Percentiles rank a stretch among this genome's conserved stretches.
phyloP scores from a whole-genome alignment of 805 yeast species.

The Tetrapisispora arboricola region DNA sequence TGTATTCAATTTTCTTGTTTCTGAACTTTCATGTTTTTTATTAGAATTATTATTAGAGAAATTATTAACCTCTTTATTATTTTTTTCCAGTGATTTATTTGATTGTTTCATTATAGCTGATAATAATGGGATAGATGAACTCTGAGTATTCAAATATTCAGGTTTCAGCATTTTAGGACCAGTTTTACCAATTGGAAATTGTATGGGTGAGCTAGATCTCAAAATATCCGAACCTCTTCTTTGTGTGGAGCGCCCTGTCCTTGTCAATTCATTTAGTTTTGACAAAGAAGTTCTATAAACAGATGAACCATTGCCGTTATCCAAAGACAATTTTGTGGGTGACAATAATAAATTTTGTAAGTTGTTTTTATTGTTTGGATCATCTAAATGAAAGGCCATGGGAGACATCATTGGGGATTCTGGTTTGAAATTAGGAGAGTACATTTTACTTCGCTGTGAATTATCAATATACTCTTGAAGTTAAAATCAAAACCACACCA shows the following conservation, averaged over 20 bases:
- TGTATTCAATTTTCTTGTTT: conserved; percentile 2
- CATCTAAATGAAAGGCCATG: conserved; percentile 21
- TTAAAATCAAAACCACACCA: too few species aligned
- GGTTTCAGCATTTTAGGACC: conserved; percentile 25
- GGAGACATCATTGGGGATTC: conserved; percentile 25
- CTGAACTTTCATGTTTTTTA: background rate
- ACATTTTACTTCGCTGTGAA: too few species aligned
- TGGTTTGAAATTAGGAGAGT: conserved; percentile 21
- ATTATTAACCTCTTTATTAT: background rate
- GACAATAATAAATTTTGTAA: conserved; percentile 17
- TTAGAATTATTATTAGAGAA: background rate
- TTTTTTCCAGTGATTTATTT: background rate
- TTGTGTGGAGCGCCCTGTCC: conserved; percentile 13
- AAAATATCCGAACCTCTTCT: conserved; percentile 18
- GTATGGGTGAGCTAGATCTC: conserved; percentile 23
- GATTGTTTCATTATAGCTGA: conserved; percentile 15
- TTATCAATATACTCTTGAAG: too few species aligned
- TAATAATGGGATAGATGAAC: conserved; percentile 14
- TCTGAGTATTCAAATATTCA: conserved; percentile 11
- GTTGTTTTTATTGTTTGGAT: conserved; percentile 9
- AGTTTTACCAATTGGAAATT: conserved; percentile 11
- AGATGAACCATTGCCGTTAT: conserved; percentile 5
- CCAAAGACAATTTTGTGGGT: conserved; percentile 24
- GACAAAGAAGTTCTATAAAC: conserved; percentile 25
- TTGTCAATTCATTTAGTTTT: conserved; percentile 20